A percentile compares a stretch with the other conserved stretches of the same genome.
Conservation (phyloP, 352 stramenopile genomes). For the Blastocystis sp. region DNA sequence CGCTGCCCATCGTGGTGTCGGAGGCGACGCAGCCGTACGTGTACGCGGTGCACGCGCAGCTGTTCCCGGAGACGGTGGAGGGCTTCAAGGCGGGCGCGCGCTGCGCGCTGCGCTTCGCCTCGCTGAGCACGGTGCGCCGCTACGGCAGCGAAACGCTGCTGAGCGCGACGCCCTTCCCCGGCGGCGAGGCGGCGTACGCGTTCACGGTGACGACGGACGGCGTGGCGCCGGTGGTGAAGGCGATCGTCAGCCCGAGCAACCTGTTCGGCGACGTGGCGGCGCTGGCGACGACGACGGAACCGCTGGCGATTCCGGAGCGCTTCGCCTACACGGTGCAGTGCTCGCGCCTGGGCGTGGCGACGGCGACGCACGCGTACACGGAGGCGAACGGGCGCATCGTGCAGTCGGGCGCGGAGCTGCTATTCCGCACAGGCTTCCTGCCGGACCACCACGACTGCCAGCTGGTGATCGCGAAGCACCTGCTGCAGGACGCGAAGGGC, state of each 20-base stretch:
- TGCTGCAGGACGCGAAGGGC: neutral
- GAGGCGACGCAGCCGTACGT: neutral
- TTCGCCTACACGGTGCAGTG: slow-evolving; percentile 37
- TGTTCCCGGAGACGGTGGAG: neutral
- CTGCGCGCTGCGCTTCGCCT: slow-evolving; percentile 27
- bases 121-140: slow-evolving; percentile 14
- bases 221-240: neutral
- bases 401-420: neutral
- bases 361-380: slow-evolving; percentile 6
- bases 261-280: neutral
- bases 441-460: slow-evolving; percentile 40
- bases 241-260: neutral
- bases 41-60: neutral
- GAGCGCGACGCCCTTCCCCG: slow-evolving; percentile 17
- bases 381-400: neutral
- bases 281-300: slow-evolving; percentile 12
- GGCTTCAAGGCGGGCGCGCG: neutral
- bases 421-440: neutral
- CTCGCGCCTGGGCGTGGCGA: neutral
- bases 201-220: slow-evolving; percentile 15
- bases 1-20: neutral
- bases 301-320: neutral
- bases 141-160: neutral
- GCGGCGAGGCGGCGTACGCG: neutral
- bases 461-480: neutral